Evolutionary conservation across 2,329 filamentous ascomycete genomes (phyloP), one percentile per base, ranked within the genome.

Genomic region (Orbilia oligospora): DNA sequence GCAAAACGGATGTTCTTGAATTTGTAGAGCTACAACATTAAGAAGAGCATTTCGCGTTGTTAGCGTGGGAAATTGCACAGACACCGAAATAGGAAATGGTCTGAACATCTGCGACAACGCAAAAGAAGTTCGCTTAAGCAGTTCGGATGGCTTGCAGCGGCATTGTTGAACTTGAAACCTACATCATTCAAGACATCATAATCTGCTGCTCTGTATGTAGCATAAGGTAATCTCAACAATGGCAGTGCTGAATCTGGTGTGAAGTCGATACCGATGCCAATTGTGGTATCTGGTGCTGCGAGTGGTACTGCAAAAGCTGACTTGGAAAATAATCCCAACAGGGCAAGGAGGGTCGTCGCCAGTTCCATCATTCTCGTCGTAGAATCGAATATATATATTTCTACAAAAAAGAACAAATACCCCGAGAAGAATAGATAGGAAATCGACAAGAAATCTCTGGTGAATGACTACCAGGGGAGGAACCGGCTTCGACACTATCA

Each of bases 1-100:
- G 85, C 86, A 80, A 85, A 87, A 0, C 85, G 84, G 65, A 87
- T 85, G 72, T 86, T 86, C 68, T 84, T 84, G 81, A 86, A 87
- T 41, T 81, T 82, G 71, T 85, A 85, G 33, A 84, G 82, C 80
- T 83, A 65, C n/a, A 67, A n/a, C 38, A 30, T 30, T 6, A n/a
- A n/a, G 27, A 30, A 30, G 30, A 16, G 46, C 33, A 27, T 65
- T 65, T 63, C 66, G 67, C 36, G 68, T 77, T 71, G 61, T 61
- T 53, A 61, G 58, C 56, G 65, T 68, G 16, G 22, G 18, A 44
- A 61, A 20, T 61, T 41, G n/a, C 33, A 44, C 20, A 44, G 36
- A 27, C 22, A 9, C 30, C 63, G 41, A 41, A 73, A 73, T 51
- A 16, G 70, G 70, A 51, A 73, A 65, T 27, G 6, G 24, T 46